These are phyloP conservation scores for Hanseniaspora clermontiae DNA, from an alignment of 805 yeast species.

Conservation along the genomic window DNA sequence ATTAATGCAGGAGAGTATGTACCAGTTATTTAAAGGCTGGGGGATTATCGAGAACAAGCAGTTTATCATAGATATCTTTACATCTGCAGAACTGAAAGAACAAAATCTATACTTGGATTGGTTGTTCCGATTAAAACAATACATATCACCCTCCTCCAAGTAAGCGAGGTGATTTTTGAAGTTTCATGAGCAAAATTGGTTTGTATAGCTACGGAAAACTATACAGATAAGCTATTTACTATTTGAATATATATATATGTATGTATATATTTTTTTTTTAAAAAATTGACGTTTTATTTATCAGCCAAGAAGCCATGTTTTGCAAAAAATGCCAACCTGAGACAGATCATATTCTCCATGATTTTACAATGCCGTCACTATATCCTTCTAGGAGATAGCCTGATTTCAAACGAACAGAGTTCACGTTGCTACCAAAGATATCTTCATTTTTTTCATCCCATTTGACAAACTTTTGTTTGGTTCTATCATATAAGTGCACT, in stretches of 20 bases:
- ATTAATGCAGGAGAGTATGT: background rate
- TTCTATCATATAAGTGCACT: constrained; percentile 48
- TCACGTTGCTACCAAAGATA: constrained; percentile 24
- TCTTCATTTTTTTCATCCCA: constrained; percentile 20
- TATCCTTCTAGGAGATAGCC: constrained; percentile 60
- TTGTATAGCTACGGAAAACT: background rate
- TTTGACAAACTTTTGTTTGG: constrained; percentile 34
- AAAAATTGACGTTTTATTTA: no score
- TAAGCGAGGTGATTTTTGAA: background rate
- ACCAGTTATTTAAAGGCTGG: constrained; percentile 2
- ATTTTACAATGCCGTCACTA: constrained; percentile 44
- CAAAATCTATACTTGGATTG: constrained; percentile 6
- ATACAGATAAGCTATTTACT: background rate
- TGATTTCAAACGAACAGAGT: constrained; percentile 40
- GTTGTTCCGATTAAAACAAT: constrained; percentile 2
- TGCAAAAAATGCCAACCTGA: no score
- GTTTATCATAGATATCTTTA: constrained; percentile 4
- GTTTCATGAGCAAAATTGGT: background rate
- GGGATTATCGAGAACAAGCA: constrained; percentile 7
- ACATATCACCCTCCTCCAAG: background rate
- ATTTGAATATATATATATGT: background rate
- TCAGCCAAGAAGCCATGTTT: no score
- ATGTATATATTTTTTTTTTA: background rate
- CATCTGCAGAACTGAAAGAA: constrained; percentile 6
- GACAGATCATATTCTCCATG: constrained; percentile 42